Evolutionary conservation across 306 rosid species (phyloP).

Genomic region (Hippophae rhamnoides): DNA sequence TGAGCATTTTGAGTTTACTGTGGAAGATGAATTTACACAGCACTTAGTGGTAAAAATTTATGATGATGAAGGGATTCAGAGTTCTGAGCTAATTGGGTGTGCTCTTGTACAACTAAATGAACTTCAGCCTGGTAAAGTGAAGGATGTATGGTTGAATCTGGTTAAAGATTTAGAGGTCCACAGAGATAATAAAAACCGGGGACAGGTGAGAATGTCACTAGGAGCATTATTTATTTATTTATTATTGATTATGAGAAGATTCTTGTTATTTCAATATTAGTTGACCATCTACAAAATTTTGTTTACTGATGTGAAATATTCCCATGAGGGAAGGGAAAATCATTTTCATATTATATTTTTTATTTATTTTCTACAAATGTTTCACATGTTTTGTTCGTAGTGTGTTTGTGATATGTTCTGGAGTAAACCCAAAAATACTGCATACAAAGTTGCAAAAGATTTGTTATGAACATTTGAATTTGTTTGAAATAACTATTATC

Average conservation of each 20-base stretch:
- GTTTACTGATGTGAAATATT: too few species aligned
- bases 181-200: conserved; percentile 84
- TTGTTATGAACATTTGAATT: too few species aligned
- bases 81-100: conserved; percentile 71
- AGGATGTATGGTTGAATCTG: conserved; percentile 94
- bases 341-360: too few species aligned
- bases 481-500: too few species aligned
- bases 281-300: too few species aligned
- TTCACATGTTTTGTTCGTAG: too few species aligned
- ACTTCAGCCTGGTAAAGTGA: conserved; percentile 91
- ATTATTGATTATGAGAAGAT: conserved; percentile 12
- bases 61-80: conserved; percentile 73
- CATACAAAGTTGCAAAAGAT: too few species aligned
- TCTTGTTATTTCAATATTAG: neutral
- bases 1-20: conserved; percentile 80
- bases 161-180: conserved; percentile 85
- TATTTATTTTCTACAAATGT: too few species aligned
- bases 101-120: conserved; percentile 50
- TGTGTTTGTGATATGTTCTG: too few species aligned
- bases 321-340: too few species aligned
- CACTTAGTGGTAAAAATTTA: conserved; percentile 62
- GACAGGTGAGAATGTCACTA: conserved; percentile 49
- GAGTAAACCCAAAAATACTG: too few species aligned
- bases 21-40: conserved; percentile 87
- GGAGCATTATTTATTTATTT: conserved; percentile 10